These are phyloP conservation scores for Xylaria longipes DNA, from an alignment of 495 filamentous ascomycete genomes.

Conservation along the genomic window DNA sequence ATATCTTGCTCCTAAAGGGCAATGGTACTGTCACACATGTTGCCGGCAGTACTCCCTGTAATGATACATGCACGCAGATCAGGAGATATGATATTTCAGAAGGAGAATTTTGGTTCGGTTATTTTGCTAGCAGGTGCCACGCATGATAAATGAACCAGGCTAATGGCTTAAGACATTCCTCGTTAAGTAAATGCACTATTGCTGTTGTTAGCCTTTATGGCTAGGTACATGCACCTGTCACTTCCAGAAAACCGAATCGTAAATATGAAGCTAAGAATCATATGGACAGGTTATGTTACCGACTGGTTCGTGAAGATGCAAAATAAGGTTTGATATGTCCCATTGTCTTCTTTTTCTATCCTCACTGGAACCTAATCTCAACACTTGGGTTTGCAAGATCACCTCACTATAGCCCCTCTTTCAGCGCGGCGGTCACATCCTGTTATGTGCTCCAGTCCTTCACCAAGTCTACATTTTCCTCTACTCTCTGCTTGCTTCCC, in stretches of 20 bases:
- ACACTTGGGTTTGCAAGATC: conserved; percentile 34
- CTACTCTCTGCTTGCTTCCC: neutral
- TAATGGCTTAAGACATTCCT: neutral
- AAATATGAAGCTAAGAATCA: neutral
- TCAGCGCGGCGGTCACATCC: conserved; percentile 20
- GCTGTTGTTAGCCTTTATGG: neutral
- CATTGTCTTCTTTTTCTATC: conserved; percentile 39
- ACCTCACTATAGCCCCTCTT: conserved; percentile 36
- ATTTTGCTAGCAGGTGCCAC: neutral
- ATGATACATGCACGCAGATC: conserved; percentile 15
- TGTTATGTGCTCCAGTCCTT: conserved; percentile 9
- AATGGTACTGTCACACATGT: neutral
- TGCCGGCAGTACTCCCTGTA: conserved; percentile 10
- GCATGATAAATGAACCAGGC: neutral
- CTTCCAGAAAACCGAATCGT: neutral
- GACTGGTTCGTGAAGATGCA: neutral
- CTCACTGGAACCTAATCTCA: conserved; percentile 32
- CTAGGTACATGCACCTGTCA: neutral
- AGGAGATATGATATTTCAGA: neutral
- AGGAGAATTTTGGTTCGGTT: neutral
- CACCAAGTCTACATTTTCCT: conserved; percentile 27
- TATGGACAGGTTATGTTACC: neutral
- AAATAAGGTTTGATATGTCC: conserved; percentile 31
- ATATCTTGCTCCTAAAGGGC: neutral
- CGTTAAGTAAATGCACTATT: neutral